These are phyloP conservation scores for Neoscytalidium dimidiatum DNA, from an alignment of 2,329 filamentous ascomycete genomes.

Conservation along the genomic window DNA sequence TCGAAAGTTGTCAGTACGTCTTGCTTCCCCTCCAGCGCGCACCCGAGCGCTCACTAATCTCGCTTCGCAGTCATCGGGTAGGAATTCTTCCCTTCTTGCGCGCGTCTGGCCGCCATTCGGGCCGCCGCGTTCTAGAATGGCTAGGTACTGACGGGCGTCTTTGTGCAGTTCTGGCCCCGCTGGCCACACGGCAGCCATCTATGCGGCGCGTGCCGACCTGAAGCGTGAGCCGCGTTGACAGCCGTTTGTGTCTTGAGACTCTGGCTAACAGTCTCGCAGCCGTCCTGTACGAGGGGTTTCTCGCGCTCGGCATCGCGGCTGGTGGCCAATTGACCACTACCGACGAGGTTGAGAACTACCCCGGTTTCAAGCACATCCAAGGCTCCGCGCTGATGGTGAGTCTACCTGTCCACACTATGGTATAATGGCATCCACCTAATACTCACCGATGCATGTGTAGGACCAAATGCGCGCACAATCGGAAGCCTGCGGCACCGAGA, in stretches of 20 bases:
- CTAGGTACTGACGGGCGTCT: slow-evolving; percentile 51
- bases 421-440: slow-evolving; percentile 4
- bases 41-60: slow-evolving; percentile 28
- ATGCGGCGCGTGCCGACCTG: slow-evolving; percentile 90
- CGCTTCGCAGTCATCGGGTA: slow-evolving; percentile 37
- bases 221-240: slow-evolving; percentile 62
- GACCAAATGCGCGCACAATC: slow-evolving; percentile 93
- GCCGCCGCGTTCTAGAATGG: slow-evolving; percentile 23
- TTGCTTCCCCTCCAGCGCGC: not conserved
- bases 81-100: slow-evolving; percentile 23
- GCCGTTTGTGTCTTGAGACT: not conserved
- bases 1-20: slow-evolving; percentile 84
- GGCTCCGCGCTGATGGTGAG: slow-evolving; percentile 81
- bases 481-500: slow-evolving; percentile 85
- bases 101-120: slow-evolving; percentile 6
- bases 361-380: slow-evolving; percentile 89
- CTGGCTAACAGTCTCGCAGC: slow-evolving; percentile 50
- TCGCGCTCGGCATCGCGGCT: slow-evolving; percentile 93
- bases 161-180: slow-evolving; percentile 86
- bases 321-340: slow-evolving; percentile 97
- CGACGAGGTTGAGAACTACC: slow-evolving; percentile 98
- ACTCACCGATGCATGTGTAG: slow-evolving; percentile 37
- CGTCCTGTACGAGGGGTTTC: slow-evolving; percentile 95
- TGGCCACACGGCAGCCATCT: slow-evolving; percentile 95
- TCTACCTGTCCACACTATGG: slow-evolving; percentile 3